Conservation (phyloP, 805 yeast species). For the Vanderwaltozyma tropicalis region DNA sequence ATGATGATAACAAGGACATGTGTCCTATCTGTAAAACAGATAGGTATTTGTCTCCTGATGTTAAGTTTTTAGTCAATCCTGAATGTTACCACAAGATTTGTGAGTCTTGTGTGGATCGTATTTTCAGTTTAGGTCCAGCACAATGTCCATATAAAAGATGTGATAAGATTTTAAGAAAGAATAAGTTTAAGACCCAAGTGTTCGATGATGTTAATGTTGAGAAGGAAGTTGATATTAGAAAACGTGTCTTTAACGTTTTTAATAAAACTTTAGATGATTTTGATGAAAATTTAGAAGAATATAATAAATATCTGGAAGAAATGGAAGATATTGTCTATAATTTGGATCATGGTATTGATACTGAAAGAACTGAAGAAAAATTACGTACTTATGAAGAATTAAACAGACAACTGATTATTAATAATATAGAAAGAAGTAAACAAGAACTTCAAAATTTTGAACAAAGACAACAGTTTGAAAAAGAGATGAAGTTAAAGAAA, state of each 20-base stretch:
- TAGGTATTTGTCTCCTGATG: conserved; percentile 83
- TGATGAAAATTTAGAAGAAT: conserved; percentile 40
- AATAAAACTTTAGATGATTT: conserved; percentile 77
- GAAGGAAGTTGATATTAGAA: conserved; percentile 83
- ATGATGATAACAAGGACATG: conserved; percentile 61
- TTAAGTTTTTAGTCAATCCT: conserved; percentile 85
- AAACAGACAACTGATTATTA: conserved; percentile 64
- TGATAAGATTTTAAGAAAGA: conserved; percentile 75
- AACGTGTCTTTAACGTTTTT: conserved; percentile 63
- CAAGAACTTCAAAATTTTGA: conserved; percentile 60
- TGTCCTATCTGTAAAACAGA: conserved; percentile 98
- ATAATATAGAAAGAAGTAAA: conserved; percentile 62
- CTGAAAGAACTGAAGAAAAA: conserved; percentile 55
- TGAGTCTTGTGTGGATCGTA: conserved; percentile 92
- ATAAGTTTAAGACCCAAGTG: conserved; percentile 82
- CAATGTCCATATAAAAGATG: conserved; percentile 93
- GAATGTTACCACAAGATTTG: conserved; percentile 98
- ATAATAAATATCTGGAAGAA: conserved; percentile 71
- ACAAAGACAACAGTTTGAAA: conserved; percentile 57
- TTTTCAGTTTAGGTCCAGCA: conserved; percentile 89
- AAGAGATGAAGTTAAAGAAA: conserved; percentile 45
- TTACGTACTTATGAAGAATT: conserved; percentile 59
- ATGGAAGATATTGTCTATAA: conserved; percentile 76
- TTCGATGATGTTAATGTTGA: conserved; percentile 88
- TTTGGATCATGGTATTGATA: conserved; percentile 57